Base-by-base conservation (phyloP, 768 basidiomycete species). In the Favolaschia claudopus region DNA sequence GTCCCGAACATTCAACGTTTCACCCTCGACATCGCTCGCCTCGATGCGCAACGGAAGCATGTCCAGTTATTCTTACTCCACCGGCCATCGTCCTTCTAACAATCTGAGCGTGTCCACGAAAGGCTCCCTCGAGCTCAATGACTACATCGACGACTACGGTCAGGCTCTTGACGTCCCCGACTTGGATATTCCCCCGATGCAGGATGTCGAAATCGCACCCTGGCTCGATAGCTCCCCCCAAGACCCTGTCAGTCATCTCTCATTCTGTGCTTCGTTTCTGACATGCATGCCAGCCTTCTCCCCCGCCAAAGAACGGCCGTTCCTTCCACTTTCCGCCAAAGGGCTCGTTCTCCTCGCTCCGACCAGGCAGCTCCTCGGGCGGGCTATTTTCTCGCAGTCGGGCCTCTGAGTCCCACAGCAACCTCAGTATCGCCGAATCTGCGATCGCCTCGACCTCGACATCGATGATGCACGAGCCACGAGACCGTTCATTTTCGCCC, bases 271-370 rank as follows among this genome's bases (percentile, higher is more conserved):
- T 28, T 49, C 33, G 22, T 28, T 42, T 34, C 37, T 56, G 53
- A 56, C 43, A 27, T 55, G n/a, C 47, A 15, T 44, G 40, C 43
- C 46, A 56, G 60, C 65, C 61, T 25, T 61, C 64, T 3, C 67
- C 63, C 25, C 69, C 58, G 36, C 69, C 59, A 36, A 69, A 65
- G 61, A 58, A 58, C 42, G 64, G 61, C 27, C 68, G 74, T 4
- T 31, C 67, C 4, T 65, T 67, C 24, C 61, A 66, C 4, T 67
- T 72, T 55, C 58, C 69, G 3, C 68, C 69, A 48, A 77, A 74
- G 66, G 66, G 67, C 25, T 76, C 75, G 24, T 63, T 74, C 22
- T 62, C 72, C 15, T 66, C 68, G 24, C 50, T 70, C n/a, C 63
- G 62, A 3, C 62, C 61, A 17, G 52, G 47, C 14, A 66, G 65